phyloP scores from a whole-genome alignment of 257 asterid species.

The Agastache rugosa region DNA sequence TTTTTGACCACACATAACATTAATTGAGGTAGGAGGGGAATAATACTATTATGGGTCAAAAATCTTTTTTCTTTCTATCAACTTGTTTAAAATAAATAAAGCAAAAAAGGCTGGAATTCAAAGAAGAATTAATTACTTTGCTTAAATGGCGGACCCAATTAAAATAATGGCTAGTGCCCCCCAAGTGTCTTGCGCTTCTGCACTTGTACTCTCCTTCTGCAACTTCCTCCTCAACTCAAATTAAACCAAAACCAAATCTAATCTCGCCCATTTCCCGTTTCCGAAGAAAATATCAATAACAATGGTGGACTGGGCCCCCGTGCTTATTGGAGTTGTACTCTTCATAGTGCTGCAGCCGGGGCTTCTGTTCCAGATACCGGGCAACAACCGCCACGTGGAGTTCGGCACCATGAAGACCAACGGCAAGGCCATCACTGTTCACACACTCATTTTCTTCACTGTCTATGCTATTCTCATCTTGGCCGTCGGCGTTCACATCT shows the following conservation, averaged over 20 bases:
- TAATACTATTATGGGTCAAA: no score
- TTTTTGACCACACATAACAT: no score
- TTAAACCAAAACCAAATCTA: not conserved
- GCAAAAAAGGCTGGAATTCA: conserved; percentile 13
- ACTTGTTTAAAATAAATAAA: no score
- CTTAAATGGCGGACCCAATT: not conserved
- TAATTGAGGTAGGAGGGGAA: no score
- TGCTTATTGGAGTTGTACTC: conserved; percentile 79
- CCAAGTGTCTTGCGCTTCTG: not conserved
- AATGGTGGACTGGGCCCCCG: conserved; percentile 96
- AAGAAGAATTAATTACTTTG: not conserved
- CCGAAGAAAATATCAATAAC: not conserved
- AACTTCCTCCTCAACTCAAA: not conserved
- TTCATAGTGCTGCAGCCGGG: conserved; percentile 86
- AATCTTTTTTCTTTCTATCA: no score
- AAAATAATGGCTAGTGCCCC: conserved; percentile 23
- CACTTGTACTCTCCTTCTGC: not conserved
- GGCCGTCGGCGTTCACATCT: conserved; percentile 78
- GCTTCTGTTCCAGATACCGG: conserved; percentile 77
- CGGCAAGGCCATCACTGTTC: conserved; percentile 83
- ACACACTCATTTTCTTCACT: conserved; percentile 77
- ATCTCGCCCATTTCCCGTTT: not conserved
- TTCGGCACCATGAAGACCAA: conserved; percentile 87
- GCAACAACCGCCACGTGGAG: conserved; percentile 65
- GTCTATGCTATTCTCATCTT: conserved; percentile 76